A percentile compares a stretch with the other conserved stretches of the same genome.
Conservation (phyloP, 768 basidiomycete species). For the Phylloporus sp. region DNA sequence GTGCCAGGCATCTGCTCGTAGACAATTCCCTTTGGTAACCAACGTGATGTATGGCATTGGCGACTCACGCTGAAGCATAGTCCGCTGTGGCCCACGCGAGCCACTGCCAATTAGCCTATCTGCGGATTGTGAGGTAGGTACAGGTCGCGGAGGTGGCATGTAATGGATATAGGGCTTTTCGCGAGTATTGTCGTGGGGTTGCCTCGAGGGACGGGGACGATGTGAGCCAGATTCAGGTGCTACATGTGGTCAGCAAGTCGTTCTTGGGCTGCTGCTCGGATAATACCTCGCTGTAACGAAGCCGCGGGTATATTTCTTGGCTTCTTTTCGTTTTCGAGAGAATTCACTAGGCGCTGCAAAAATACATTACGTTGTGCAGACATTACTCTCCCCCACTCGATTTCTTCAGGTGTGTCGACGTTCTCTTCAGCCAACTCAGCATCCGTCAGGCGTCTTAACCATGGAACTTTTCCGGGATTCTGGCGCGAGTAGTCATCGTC, state of each 20-base stretch:
- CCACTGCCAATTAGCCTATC: constrained; percentile 14
- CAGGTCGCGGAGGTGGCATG: constrained; percentile 26
- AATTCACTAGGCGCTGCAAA: constrained; percentile 60
- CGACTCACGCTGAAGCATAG: constrained; percentile 43
- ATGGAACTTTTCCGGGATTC: constrained; percentile 61
- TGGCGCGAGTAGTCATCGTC: constrained; percentile 57
- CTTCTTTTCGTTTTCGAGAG: constrained; percentile 49
- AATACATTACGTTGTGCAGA: constrained; percentile 65
- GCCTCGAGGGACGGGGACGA: constrained; percentile 25
- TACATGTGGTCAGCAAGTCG: constrained; percentile 13
- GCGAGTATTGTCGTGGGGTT: constrained; percentile 20
- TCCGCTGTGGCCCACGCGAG: constrained; percentile 31
- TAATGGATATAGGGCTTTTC: constrained; percentile 35
- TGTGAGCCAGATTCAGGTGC: constrained; percentile 21
- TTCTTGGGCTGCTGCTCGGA: background rate
- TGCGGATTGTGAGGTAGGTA: constrained; percentile 9
- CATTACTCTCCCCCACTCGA: constrained; percentile 76
- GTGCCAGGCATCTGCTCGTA: constrained; percentile 65
- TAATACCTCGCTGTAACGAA: constrained; percentile 23
- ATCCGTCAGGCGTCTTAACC: constrained; percentile 49
- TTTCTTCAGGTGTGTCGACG: constrained; percentile 70
- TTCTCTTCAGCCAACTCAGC: constrained; percentile 63
- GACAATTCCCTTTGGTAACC: background rate
- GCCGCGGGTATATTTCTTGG: constrained; percentile 34
- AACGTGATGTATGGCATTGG: background rate